Conservation (phyloP, 2,329 filamentous ascomycete genomes). For the Diplodia mutila region DNA sequence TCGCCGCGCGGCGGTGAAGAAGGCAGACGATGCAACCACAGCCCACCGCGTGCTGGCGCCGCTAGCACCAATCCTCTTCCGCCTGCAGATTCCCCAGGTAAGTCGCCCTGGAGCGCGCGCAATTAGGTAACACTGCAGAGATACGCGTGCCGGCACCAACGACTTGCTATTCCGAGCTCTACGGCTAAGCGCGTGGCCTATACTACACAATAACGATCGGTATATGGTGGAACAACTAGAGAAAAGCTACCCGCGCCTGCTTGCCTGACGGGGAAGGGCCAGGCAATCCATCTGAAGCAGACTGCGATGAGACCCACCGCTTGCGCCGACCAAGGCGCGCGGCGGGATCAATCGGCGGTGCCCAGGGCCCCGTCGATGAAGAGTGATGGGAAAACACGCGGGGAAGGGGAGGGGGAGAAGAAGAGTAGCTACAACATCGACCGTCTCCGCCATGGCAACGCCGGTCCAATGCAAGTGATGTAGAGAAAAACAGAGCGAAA, state of each 20-base stretch:
- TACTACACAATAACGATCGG: conserved; percentile 27
- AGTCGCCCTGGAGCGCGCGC: neutral
- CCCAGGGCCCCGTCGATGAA: neutral
- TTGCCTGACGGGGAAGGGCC: neutral
- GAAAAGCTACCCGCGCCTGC: neutral
- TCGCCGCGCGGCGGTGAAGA: conserved; percentile 22
- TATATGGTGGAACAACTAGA: conserved; percentile 3
- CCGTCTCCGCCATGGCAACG: conserved; percentile 14
- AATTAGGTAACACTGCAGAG: conserved; percentile 15
- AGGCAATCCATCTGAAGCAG: neutral
- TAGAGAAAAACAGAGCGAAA: conserved; percentile 21
- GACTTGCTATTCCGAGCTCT: conserved; percentile 22
- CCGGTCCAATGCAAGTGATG: conserved; percentile 21
- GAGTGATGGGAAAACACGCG: neutral
- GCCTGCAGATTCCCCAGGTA: conserved; percentile 15
- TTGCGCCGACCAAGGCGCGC: no score
- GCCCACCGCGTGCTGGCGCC: conserved; percentile 12
- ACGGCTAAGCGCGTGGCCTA: conserved; percentile 14
- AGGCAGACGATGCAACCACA: conserved; percentile 17
- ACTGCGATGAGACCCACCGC: conserved; percentile 4
- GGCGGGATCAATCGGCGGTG: conserved; percentile 3
- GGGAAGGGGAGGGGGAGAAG: neutral
- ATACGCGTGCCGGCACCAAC: neutral
- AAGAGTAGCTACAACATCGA: conserved; percentile 6
- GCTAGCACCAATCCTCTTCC: neutral